Evolutionary conservation across 1,139 yeast species (phyloP).

Genomic region (Protomyces inundatus): DNA sequence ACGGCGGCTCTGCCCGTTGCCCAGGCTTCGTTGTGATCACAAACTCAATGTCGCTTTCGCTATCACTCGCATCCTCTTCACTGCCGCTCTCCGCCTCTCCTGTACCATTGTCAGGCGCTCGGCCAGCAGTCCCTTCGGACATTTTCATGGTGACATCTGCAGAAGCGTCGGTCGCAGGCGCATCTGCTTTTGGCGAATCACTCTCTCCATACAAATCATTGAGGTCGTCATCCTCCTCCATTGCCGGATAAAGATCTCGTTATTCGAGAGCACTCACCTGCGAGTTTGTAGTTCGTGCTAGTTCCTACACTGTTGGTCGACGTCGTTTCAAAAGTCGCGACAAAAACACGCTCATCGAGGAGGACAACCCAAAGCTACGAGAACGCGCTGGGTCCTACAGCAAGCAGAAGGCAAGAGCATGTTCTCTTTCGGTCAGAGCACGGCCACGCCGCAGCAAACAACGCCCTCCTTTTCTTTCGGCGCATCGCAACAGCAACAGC

Average conservation of each 20-base stretch:
- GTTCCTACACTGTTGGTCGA: no score
- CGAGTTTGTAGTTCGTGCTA: no score
- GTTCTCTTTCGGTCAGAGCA: neutral
- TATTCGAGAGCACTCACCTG: no score
- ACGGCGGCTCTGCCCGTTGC: slow-evolving; percentile 38
- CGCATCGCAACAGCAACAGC: slow-evolving; percentile 1
- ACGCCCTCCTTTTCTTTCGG: neutral
- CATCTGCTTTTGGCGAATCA: slow-evolving; percentile 31
- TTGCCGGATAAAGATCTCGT: no score
- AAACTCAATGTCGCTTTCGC: slow-evolving; percentile 50
- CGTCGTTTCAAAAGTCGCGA: no score
- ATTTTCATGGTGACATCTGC: neutral
- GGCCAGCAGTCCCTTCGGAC: slow-evolving; percentile 33
- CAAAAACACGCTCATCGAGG: no score
- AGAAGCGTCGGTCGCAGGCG: slow-evolving; percentile 22
- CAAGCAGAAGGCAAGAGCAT: neutral
- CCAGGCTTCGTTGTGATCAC: slow-evolving; percentile 51
- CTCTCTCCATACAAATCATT: slow-evolving; percentile 79
- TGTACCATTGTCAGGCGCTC: slow-evolving; percentile 1
- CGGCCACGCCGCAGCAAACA: neutral
- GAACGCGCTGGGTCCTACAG: no score
- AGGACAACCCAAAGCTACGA: no score
- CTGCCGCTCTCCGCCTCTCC: slow-evolving; percentile 1
- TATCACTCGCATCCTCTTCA: slow-evolving; percentile 3
- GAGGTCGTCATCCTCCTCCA: slow-evolving; percentile 46